Evolutionary conservation across 805 yeast genomes (phyloP).

Genomic region (Vanderwaltozyma tropicalis): DNA sequence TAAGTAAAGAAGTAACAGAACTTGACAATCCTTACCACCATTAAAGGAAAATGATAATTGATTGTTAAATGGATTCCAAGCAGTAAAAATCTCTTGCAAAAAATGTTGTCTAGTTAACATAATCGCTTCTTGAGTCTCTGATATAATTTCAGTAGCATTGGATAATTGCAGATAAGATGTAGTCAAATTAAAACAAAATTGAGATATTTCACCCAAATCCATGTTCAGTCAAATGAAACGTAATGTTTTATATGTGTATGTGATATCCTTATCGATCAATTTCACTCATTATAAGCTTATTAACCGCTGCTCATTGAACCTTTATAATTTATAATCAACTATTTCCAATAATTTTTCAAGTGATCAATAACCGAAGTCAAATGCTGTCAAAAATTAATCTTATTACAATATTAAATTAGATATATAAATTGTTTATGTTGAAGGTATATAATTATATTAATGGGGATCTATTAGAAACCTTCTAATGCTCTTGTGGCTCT

Average conservation of each 20-base stretch:
- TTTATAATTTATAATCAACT: too few species aligned
- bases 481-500: constrained; percentile 80
- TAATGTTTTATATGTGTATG: too few species aligned
- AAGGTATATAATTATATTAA: not conserved
- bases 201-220: constrained; percentile 11
- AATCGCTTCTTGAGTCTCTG: constrained; percentile 23
- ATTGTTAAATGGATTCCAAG: constrained; percentile 27
- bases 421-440: too few species aligned
- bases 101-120: constrained; percentile 14
- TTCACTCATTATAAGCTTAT: too few species aligned
- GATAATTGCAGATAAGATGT: constrained; percentile 16
- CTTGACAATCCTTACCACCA: constrained; percentile 96
- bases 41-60: constrained; percentile 77
- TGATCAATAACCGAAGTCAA: not conserved
- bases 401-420: too few species aligned
- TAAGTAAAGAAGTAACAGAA: constrained; percentile 65
- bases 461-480: constrained; percentile 40
- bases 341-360: too few species aligned
- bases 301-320: too few species aligned
- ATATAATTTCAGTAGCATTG: constrained; percentile 10
- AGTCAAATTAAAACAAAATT: constrained; percentile 23
- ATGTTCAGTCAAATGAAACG: not conserved
- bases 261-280: too few species aligned
- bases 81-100: constrained; percentile 18
- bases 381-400: not conserved